Base-by-base conservation (phyloP, 2,329 filamentous ascomycete species). In the Pestalotiopsis sp. region DNA sequence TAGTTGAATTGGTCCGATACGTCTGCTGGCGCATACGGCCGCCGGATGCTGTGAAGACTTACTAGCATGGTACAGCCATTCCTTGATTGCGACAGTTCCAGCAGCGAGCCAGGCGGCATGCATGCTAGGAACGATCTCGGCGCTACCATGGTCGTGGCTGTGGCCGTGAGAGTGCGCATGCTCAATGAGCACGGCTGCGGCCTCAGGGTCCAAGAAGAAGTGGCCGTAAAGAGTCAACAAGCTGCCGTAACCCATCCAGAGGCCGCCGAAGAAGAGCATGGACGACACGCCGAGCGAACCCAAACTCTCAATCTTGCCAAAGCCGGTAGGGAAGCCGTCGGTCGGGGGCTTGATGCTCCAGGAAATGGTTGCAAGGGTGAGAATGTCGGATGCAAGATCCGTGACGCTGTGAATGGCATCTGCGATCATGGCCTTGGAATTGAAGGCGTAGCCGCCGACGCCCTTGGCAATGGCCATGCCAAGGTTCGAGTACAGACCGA, bases 21-120 rank as follows among this genome's bases (percentile, higher is more conserved):
- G 27, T 9, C 9, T 41, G 31, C 31, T 36, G 31, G 31, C 7
- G 25, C 31, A n/a, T 23, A 25, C 58, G 39, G 52, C 52, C 27
- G 57, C 25, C 20, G 31, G 6, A 36, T 36, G 49, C 11, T 9
- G 7, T 1, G 7, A 25, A 52, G 20, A 89, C 93, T 85, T 90
- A 96, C 95, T 99, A 72, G 95, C 94, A 84, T 92, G 91, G 79
- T 98, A 99, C 31, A 99, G 85, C 94, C 95, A 99, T 81, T 99
- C 96, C 82, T 99, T 99, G 76, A 98, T 85, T 31, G 94, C 81
- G 68, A 99, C 96, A 2, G 94, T 97, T 23, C 94, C 95, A 56
- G 89, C 92, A 45, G 96, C 95, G 69, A 99, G 84, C 96, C 96
- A 99, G 7, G 94, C 95, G 25, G 96, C 96, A 79, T 98, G 95